Conservation (phyloP, 2,329 filamentous ascomycete genomes). For the Fusarium sp. region DNA sequence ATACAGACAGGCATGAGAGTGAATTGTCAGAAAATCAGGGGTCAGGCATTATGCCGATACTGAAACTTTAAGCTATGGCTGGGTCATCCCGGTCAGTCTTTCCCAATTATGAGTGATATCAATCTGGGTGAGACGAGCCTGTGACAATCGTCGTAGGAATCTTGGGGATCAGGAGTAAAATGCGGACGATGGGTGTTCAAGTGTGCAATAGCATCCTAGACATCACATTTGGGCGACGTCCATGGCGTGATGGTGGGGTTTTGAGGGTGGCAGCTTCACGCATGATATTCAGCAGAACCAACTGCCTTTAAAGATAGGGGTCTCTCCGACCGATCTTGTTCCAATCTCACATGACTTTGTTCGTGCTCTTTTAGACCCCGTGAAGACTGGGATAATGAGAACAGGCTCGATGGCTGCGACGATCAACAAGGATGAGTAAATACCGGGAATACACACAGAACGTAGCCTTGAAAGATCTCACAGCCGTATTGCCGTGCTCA, state of each 20-base stretch:
- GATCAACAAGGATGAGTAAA: conserved; percentile 33
- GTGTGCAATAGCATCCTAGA: not conserved
- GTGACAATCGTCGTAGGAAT: conserved; percentile 8
- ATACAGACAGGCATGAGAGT: not conserved
- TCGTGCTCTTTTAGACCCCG: conserved; percentile 7
- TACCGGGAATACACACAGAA: conserved; percentile 21
- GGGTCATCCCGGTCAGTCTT: conserved; percentile 8
- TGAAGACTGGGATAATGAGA: conserved; percentile 15
- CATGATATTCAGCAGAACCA: not conserved
- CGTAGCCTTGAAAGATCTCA: conserved; percentile 35
- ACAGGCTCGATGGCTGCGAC: conserved; percentile 6
- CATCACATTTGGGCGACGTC: not conserved
- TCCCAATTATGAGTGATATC: not conserved
- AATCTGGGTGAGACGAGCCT: conserved; percentile 13
- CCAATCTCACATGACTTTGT: conserved; percentile 1
- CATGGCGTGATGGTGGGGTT: not conserved
- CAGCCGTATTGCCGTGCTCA: conserved; percentile 13
- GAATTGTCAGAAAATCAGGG: not conserved
- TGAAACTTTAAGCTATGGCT: conserved; percentile 5
- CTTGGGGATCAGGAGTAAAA: not conserved
- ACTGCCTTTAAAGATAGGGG: not conserved
- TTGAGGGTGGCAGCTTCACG: not conserved
- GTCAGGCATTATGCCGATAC: not conserved
- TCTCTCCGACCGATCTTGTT: conserved; percentile 5
- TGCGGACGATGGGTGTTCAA: not conserved